Evolutionary conservation across 2,329 filamentous ascomycete genomes (phyloP), one percentile per base, ranked within the genome.

Genomic region (Pyrenochaeta sp.): DNA sequence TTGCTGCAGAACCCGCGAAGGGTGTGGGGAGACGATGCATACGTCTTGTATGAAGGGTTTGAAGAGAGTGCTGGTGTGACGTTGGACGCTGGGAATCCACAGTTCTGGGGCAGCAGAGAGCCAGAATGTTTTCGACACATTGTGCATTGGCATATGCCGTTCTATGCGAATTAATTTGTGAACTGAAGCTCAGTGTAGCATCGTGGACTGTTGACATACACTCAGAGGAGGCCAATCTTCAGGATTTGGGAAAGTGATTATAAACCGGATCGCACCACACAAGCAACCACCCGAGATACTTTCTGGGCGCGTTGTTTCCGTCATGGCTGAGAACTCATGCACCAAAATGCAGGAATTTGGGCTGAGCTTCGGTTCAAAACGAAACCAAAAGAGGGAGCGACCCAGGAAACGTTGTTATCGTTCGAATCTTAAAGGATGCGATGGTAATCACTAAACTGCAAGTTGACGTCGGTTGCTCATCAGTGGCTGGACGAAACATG

Each of bases 91-190:
- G 51, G 54, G 19, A 64, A 45, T 10, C 38, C 39, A 28, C 44
- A 42, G 36, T 58, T 55, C 26, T 62, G 61, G 3, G 62, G 56
- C 3, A 63, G 30, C 7, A 65, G 47, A 15, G 53, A 48, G 31
- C 60, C 62, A 6, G 42, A 45, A 30, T 58, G 50, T 40, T 66
- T 66, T 22, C 62, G 45, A 36, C 62, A 65, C 55, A 61, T 61
- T 14, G 61, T 63, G 41, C 60, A 65, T 47, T 66, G 60, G 41
- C 60, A 65, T 7, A 55, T 51, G 15, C 60, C 58, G 27, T 63
- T 63, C 60, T 64, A 19, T 29, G 9, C 9, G 7, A 28, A 19
- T 42, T 24, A 30, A 26, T 13, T 14, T 10, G 7, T 11, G 17
- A 14, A 7, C 9, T 29, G 27, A 7, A 7, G 7, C n/a, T 24